Base-by-base conservation (phyloP, 2,329 filamentous ascomycete genomes). In the Monosporascus sp. region DNA sequence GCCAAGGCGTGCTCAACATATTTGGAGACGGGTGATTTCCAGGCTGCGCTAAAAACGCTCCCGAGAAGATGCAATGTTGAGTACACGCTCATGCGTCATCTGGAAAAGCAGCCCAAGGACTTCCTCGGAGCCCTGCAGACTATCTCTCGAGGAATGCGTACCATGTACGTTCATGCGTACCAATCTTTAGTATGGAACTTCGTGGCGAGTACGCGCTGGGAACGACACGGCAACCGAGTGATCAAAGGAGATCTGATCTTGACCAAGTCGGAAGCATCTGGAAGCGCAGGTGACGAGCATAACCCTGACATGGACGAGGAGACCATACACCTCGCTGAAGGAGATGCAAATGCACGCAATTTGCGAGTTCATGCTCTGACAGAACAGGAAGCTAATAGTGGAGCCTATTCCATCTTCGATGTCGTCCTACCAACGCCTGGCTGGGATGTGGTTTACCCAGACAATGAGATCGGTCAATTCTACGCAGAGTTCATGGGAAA, bases 151-250 rank as follows among this genome's bases (percentile, higher is more conserved):
- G 90, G 89, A 48, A 77, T 97, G 63, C 84, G 91, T 44, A 83
- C 91, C 54, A 97, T 99, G 88, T 99, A 97, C 68, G 86, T 96
- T 17, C 94, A 99, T 69, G 93, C 94, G 5, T 97, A 97, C 72
- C 94, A 99, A 70, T 96, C 90, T 6, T 82, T 91, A 38, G 86
- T 99, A 8, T 99, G 93, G 93, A 99, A 99, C 73, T 83, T 85
- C 60, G 89, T 85, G 14, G 90, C 85, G 2, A 91, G 89, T 59
- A 84, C 87, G 62, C 87, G 94, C 47, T 96, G 91, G 87, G 82
- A 85, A 43, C 74, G 83, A 3, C 87, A 88, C 66, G 91, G 92
- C 49, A 71, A 78, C 55, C 80, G 79, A 52, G 90, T 97, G 17
- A 80, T 96, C 16, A 83, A 87, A 61, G 94, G 94, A 34, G 94